Conservation (phyloP, 1,284 basidiomycete species). For the Sanghuangporus baumii region DNA sequence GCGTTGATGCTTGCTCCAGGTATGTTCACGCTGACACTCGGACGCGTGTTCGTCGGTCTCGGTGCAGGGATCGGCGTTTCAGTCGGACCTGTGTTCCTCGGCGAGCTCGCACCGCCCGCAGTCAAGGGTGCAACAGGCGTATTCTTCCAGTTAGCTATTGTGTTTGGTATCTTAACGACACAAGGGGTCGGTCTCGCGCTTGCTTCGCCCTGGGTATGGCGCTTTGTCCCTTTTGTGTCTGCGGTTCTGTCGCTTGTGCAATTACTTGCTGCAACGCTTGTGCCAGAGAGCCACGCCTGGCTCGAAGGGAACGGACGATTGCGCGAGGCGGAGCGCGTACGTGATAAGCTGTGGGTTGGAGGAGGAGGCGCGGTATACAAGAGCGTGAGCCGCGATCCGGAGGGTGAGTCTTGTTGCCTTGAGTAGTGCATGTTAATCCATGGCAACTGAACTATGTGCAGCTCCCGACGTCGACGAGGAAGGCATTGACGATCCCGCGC, state of each 20-base stretch:
- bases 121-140: conserved; percentile 71
- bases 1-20: conserved; percentile 63
- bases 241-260: conserved; percentile 55
- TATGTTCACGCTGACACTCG: conserved; percentile 53
- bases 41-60: conserved; percentile 73
- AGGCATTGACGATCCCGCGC: conserved; percentile 38
- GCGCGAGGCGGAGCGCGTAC: conserved; percentile 43
- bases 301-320: conserved; percentile 44
- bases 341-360: conserved; percentile 48
- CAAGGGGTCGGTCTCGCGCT: conserved; percentile 63
- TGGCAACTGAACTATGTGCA: background rate
- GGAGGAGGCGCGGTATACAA: conserved; percentile 14
- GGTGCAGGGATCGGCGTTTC: conserved; percentile 83
- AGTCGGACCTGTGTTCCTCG: conserved; percentile 80
- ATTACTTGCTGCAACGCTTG: conserved; percentile 43
- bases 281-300: conserved; percentile 69
- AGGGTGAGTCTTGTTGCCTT: background rate
- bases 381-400: conserved; percentile 14
- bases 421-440: background rate
- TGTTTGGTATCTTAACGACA: conserved; percentile 76
- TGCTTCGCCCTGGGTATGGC: conserved; percentile 65
- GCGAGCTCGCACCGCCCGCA: conserved; percentile 71
- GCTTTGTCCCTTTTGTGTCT: conserved; percentile 67
- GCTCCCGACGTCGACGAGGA: conserved; percentile 22
- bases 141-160: conserved; percentile 85